Conservation (phyloP, 441 rosid species). For the Erysimum cheiri region DNA sequence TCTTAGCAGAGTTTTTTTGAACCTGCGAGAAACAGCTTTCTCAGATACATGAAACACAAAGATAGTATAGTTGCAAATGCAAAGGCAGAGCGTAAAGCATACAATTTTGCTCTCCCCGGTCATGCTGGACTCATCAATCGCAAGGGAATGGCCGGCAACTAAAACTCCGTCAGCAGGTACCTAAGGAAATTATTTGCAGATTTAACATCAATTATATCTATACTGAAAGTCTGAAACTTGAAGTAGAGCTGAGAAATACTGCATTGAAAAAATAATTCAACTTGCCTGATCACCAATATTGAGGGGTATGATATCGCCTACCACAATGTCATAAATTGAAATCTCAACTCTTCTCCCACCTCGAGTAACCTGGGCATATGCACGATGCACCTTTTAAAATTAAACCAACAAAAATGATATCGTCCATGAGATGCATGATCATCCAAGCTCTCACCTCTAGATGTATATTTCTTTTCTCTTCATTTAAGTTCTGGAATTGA, state of each 20-base stretch:
- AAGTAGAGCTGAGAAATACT: slow-evolving; percentile 1
- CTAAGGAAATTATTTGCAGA: slow-evolving; percentile 46
- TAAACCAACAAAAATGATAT: slow-evolving; percentile 32
- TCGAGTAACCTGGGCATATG: slow-evolving; percentile 70
- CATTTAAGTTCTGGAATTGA: slow-evolving; percentile 94
- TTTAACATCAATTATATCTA: slow-evolving; percentile 18
- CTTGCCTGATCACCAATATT: slow-evolving; percentile 94
- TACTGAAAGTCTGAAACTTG: not conserved
- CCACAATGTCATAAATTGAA: slow-evolving; percentile 92
- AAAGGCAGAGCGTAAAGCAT: slow-evolving; percentile 34
- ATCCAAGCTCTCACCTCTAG: slow-evolving; percentile 66
- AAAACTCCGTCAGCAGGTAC: slow-evolving; percentile 97
- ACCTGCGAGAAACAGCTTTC: slow-evolving; percentile 54
- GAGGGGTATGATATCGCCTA: slow-evolving; percentile 92
- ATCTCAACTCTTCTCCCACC: slow-evolving; percentile 91
- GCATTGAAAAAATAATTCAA: slow-evolving; percentile 4
- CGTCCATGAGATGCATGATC: slow-evolving; percentile 20
- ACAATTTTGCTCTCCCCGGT: slow-evolving; percentile 99
- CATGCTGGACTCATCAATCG: slow-evolving; percentile 98
- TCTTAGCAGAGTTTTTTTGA: slow-evolving; percentile 62
- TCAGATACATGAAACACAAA: slow-evolving; percentile 26
- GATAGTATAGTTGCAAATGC: slow-evolving; percentile 8
- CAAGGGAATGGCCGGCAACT: slow-evolving; percentile 80
- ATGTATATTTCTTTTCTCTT: slow-evolving; percentile 94
- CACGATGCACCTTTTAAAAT: slow-evolving; percentile 27